A percentile compares a stretch with the other conserved stretches of the same genome.
These are phyloP conservation scores for Hemerocallis citrina DNA, from an alignment of 106 monocot genomes.

Conservation along the genomic window DNA sequence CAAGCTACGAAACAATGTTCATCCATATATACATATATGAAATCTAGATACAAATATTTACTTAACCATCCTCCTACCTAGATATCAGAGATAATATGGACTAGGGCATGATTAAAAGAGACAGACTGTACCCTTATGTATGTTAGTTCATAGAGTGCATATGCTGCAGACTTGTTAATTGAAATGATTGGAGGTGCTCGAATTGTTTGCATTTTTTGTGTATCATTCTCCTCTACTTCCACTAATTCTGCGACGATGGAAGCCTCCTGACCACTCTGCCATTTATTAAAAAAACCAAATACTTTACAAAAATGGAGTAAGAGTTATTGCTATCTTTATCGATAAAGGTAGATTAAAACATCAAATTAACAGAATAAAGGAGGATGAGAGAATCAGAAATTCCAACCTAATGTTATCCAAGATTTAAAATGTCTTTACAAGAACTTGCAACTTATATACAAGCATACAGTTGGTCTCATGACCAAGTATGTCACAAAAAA, in stretches of 20 bases:
- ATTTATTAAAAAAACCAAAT: slow-evolving; percentile 1
- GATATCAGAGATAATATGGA: no score
- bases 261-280: slow-evolving; percentile 83
- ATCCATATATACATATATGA: no score
- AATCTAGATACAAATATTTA: no score
- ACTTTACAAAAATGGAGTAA: neutral
- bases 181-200: slow-evolving; percentile 71
- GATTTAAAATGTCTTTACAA: no score
- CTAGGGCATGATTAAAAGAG: no score
- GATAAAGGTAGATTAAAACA: no score
- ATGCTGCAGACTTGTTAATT: slow-evolving; percentile 84
- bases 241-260: slow-evolving; percentile 72
- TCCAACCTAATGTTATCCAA: neutral
- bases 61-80: no score
- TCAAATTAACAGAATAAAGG: no score
- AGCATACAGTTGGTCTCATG: neutral
- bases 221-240: slow-evolving; percentile 74
- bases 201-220: slow-evolving; percentile 57
- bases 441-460: neutral
- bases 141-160: slow-evolving; percentile 71
- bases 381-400: neutral
- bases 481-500: neutral
- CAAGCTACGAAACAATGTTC: no score
- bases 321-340: no score
- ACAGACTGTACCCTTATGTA: slow-evolving; percentile 81